phyloP scores from a whole-genome alignment of 2,329 filamentous ascomycete genomes.

The Aspergillus caelatus region DNA sequence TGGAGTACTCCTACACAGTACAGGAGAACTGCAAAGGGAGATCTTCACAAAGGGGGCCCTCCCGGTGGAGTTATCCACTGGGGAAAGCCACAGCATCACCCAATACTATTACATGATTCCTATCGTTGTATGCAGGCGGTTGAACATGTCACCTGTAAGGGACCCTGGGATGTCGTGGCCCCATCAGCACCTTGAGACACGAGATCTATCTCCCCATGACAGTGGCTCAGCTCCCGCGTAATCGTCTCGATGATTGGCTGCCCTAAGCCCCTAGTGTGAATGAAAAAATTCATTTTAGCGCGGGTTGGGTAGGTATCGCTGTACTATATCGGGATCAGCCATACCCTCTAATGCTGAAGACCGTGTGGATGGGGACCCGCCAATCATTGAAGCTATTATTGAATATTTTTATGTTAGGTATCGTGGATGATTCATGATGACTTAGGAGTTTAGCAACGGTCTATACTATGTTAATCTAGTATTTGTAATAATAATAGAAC shows the following conservation, averaged over 20 bases:
- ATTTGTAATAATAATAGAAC: neutral
- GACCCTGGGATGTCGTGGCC: constrained; percentile 9
- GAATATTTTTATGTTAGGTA: constrained; percentile 1
- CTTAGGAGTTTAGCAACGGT: neutral
- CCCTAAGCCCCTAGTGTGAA: constrained; percentile 4
- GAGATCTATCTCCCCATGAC: constrained; percentile 15
- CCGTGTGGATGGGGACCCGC: neutral
- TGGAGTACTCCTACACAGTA: neutral
- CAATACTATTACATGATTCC: constrained; percentile 4
- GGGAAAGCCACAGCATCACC: neutral
- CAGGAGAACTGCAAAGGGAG: neutral
- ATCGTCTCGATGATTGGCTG: constrained; percentile 8
- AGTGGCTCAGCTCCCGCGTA: constrained; percentile 14
- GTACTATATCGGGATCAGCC: constrained; percentile 3
- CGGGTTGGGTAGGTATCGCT: neutral
- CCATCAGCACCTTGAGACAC: constrained; percentile 17
- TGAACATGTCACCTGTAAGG: constrained; percentile 22
- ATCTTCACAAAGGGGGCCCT: neutral
- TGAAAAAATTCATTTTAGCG: neutral
- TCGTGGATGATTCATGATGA: neutral
- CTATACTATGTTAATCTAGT: neutral
- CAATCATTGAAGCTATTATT: constrained; percentile 6
- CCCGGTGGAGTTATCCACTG: neutral
- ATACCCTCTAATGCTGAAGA: neutral
- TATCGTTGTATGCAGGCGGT: constrained; percentile 4